Evolutionary conservation across 495 filamentous ascomycete genomes (phyloP), one percentile per base, ranked within the genome.

Genomic region (Podospora pseudocomata): DNA sequence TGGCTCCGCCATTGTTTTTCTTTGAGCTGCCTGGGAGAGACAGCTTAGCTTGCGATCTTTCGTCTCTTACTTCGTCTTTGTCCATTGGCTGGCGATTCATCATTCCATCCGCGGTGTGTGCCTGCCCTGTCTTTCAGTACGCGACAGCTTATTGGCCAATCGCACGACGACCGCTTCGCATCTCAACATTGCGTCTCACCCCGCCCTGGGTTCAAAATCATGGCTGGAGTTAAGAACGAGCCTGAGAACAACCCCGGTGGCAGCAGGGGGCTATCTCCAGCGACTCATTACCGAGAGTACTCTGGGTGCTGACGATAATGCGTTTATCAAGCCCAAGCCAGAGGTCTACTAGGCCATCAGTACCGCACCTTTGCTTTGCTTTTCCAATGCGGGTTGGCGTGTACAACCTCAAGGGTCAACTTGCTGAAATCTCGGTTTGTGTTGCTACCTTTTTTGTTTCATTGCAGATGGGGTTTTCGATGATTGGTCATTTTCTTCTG

Each of bases 231-330:
- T 5, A 70, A 70, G 32, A 15, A 56, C 18, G 68, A 70, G 53
- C 68, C 64, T 16, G 68, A 58, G 44, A 64, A 66, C 23, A 49
- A 54, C 49, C 39, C 44, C 5, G 54, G 34, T 23, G 7, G 30
- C 30, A 32, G 30, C 30, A 32, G 4, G 7, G 7, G 11, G 20
- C n/a, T 66, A 72, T 54, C 75, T 80, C 27, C 65, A 73, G 54
- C 55, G 58, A 2, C 71, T 78, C 4, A 61, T 73, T 34, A 49
- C 65, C 1, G 13, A 60, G 1, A 65, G 20, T 3, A 64, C 67
- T 1, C 70, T 65, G 13, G 39, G 7, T 49, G 39, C 39, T 16
- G 39, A 49, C 13, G 39, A 49, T 49, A 49, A 11, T 11, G 15
- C 15, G 39, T 49, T 49, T 16, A 49, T 49, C 15, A 49, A 49